A percentile compares a stretch with the other conserved stretches of the same genome.
Conservation (phyloP, 805 yeast genomes). For the Schizosaccharomyces octosporus region DNA sequence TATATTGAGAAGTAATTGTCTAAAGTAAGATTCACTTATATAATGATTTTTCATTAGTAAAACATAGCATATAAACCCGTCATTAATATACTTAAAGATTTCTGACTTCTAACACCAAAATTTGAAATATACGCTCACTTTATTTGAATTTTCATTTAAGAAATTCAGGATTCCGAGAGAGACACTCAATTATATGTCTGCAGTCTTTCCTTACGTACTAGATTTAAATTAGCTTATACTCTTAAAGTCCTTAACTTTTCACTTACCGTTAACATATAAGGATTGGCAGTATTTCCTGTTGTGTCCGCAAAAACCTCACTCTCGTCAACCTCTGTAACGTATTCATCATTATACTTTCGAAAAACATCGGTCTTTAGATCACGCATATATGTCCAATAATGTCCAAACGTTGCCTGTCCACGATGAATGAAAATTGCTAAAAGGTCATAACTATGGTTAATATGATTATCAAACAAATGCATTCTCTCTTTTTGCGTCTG, state of each 20-base stretch:
- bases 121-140: neutral
- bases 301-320: conserved; percentile 15
- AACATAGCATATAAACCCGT: neutral
- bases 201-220: neutral
- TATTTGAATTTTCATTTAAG: neutral
- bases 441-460: conserved; percentile 46
- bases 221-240: neutral
- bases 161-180: neutral
- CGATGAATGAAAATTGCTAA: conserved; percentile 87
- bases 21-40: neutral
- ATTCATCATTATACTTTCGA: conserved; percentile 84
- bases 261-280: conserved; percentile 48
- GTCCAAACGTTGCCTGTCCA: conserved; percentile 91
- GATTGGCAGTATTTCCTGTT: conserved; percentile 62
- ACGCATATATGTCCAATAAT: conserved; percentile 82
- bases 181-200: neutral
- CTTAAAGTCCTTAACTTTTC: neutral
- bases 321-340: conserved; percentile 55
- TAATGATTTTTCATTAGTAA: neutral
- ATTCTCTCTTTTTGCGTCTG: neutral
- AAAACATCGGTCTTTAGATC: conserved; percentile 45
- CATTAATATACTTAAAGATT: neutral
- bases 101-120: neutral
- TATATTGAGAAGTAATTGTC: neutral
- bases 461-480: conserved; percentile 36